phyloP scores from a whole-genome alignment of 2,329 filamentous ascomycete species.

The Hymenoscyphus albidus region DNA sequence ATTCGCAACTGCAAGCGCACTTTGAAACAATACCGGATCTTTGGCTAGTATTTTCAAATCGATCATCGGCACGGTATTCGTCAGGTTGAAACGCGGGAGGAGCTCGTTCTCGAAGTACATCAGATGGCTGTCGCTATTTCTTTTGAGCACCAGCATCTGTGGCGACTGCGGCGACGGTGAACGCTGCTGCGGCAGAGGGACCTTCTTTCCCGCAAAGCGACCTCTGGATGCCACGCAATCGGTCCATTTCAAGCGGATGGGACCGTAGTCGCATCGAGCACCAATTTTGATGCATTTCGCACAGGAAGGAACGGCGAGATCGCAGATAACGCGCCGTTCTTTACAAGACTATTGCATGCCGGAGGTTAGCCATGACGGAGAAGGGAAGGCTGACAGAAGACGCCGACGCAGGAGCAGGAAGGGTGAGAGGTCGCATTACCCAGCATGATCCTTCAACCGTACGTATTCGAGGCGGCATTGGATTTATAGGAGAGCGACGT shows the following conservation, averaged over 20 bases:
- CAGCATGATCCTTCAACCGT: conserved; percentile 42
- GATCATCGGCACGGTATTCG: conserved; percentile 27
- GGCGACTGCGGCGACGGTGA: not conserved
- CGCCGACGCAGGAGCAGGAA: too few species aligned
- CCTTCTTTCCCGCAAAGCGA: conserved; percentile 33
- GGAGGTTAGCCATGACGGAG: not conserved
- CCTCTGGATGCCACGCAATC: conserved; percentile 37
- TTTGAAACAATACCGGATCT: conserved; percentile 29
- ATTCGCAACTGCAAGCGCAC: conserved; percentile 27
- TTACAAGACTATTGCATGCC: conserved; percentile 37
- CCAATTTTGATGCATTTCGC: conserved; percentile 36
- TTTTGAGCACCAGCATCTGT: conserved; percentile 24
- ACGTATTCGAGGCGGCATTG: conserved; percentile 29
- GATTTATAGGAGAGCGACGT: not conserved
- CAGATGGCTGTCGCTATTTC: conserved; percentile 30
- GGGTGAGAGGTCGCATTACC: conserved; percentile 13
- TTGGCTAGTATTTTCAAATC: conserved; percentile 26
- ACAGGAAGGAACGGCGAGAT: conserved; percentile 39
- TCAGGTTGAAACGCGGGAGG: conserved; percentile 31
- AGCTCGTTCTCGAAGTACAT: conserved; percentile 32
- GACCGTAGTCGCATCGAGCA: conserved; percentile 37
- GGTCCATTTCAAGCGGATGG: conserved; percentile 42
- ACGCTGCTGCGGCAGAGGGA: conserved; percentile 27
- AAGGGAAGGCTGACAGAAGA: not conserved
- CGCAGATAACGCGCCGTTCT: conserved; percentile 43